A percentile compares a stretch with the other conserved stretches of the same genome.
Conservation (phyloP, 1,139 yeast species). For the Suhomyces ambrosiae region DNA sequence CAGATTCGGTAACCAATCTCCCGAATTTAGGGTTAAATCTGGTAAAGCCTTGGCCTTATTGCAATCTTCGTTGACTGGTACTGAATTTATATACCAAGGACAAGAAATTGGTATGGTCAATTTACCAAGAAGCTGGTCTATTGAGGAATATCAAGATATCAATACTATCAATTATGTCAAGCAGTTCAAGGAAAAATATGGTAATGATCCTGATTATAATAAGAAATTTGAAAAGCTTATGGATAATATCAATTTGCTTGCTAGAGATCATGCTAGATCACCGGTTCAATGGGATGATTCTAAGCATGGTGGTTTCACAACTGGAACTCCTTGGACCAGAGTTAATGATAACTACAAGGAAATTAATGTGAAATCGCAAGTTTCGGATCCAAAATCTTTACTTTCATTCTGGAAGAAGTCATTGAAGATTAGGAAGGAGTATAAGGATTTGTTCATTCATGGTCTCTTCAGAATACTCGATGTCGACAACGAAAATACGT, state of each 20-base stretch:
- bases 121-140: constrained; percentile 23
- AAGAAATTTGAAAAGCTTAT: constrained; percentile 16
- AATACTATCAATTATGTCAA: constrained; percentile 25
- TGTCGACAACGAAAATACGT: constrained; percentile 19
- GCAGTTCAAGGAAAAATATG: constrained; percentile 16
- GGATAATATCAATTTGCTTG: constrained; percentile 23
- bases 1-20: constrained; percentile 24
- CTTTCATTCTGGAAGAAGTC: constrained; percentile 24
- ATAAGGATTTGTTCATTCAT: constrained; percentile 22
- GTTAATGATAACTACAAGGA: constrained; percentile 24
- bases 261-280: constrained; percentile 27
- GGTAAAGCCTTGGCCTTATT: constrained; percentile 27
- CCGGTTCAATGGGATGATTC: constrained; percentile 29
- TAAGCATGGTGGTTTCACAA: constrained; percentile 23
- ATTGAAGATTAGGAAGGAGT: constrained; percentile 19
- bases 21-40: constrained; percentile 19
- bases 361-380: constrained; percentile 25
- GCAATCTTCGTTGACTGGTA: constrained; percentile 24
- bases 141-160: constrained; percentile 25
- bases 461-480: constrained; percentile 23
- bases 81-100: constrained; percentile 28
- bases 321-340: constrained; percentile 28
- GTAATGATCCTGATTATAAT: constrained; percentile 16
- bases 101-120: constrained; percentile 30
- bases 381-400: constrained; percentile 24